These are phyloP conservation scores for Colletotrichum sansevieriae DNA, from an alignment of 2,329 filamentous ascomycete species.

Conservation along the genomic window DNA sequence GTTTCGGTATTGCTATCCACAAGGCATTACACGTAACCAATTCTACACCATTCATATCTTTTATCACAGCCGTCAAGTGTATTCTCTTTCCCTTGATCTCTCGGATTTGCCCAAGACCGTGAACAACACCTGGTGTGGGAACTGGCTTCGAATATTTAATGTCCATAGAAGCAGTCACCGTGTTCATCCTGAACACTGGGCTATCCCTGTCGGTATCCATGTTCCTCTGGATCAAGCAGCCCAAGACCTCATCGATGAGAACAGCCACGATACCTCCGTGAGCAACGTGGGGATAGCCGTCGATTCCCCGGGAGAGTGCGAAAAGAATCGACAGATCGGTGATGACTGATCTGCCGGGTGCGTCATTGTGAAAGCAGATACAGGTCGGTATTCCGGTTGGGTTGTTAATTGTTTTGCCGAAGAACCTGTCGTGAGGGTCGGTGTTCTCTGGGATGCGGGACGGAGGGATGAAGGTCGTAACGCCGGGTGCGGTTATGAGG, in stretches of 20 bases:
- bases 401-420: slow-evolving; percentile 50
- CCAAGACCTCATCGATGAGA: slow-evolving; percentile 54
- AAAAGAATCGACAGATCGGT: slow-evolving; percentile 49
- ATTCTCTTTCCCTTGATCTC: slow-evolving; percentile 52
- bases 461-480: slow-evolving; percentile 51
- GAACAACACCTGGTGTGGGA: slow-evolving; percentile 47
- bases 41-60: slow-evolving; percentile 47
- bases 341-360: slow-evolving; percentile 43
- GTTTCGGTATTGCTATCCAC: slow-evolving; percentile 30
- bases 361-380: slow-evolving; percentile 51
- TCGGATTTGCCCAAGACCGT: slow-evolving; percentile 50
- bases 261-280: slow-evolving; percentile 54
- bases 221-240: slow-evolving; percentile 54
- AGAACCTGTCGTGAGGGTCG: slow-evolving; percentile 51
- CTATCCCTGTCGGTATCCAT: slow-evolving; percentile 49
- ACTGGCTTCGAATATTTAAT: slow-evolving; percentile 53
- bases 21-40: slow-evolving; percentile 47
- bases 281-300: slow-evolving; percentile 50
- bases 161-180: slow-evolving; percentile 52
- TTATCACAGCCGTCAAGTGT: slow-evolving; percentile 48
- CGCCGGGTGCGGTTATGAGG: slow-evolving; percentile 46
- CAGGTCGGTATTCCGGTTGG: slow-evolving; percentile 49
- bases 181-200: slow-evolving; percentile 46
- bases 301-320: slow-evolving; percentile 51
- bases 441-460: slow-evolving; percentile 49